These are phyloP conservation scores for Eucalyptus paniculata DNA, from an alignment of 345 rosid genomes.

Conservation along the genomic window DNA sequence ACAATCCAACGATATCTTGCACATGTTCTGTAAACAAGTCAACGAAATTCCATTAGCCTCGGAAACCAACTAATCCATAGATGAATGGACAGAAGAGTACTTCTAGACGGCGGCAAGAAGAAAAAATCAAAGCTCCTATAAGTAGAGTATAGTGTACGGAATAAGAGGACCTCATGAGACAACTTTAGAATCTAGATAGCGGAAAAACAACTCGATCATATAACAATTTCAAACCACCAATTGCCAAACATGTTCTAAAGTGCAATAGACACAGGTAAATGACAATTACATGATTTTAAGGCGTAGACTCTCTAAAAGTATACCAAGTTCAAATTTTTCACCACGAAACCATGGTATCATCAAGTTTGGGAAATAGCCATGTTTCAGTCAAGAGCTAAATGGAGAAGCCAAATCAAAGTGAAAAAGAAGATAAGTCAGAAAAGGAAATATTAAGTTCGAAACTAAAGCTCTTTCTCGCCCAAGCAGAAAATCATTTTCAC, in stretches of 20 bases:
- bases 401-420: not conserved
- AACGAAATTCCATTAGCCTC: not conserved
- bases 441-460: not conserved
- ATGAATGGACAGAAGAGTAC: not conserved
- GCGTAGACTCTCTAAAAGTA: not conserved
- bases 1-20: conserved; percentile 66
- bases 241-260: not conserved
- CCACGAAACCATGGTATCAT: not conserved
- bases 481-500: not conserved
- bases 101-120: not conserved
- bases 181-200: not conserved
- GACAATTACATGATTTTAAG: not conserved
- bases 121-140: not conserved
- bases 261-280: not conserved
- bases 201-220: not conserved
- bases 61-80: not conserved
- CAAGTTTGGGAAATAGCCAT: not conserved
- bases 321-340: not conserved
- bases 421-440: not conserved
- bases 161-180: not conserved
- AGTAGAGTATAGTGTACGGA: not conserved
- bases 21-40: conserved; percentile 47
- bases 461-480: not conserved
- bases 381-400: not conserved
- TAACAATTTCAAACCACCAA: not conserved